Evolutionary conservation across 495 filamentous ascomycete species (phyloP), one percentile per base, ranked within the genome.

Genomic region (Lepidopterella palustris): DNA sequence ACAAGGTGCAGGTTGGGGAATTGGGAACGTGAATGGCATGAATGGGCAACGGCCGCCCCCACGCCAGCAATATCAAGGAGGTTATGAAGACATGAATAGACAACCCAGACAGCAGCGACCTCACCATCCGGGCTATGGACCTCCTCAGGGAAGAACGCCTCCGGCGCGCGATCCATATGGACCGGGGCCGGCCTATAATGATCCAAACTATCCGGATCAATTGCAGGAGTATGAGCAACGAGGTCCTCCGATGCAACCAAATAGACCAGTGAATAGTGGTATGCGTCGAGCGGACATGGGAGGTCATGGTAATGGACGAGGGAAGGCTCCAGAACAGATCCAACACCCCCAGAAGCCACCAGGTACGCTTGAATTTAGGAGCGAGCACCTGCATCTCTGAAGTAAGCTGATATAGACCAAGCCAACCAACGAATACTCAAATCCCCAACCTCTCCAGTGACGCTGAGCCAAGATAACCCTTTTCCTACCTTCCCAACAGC

Each of bases 401-500:
- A 18, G 20, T 18, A 18, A 40, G 11, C 52, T 63, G 32, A 63
- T 42, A 18, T n/a, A 13, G 9, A 24, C 56, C 63, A 52, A 69
- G 63, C 60, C 20, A 42, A 65, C 56, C 62, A 66, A 45, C 68
- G 72, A 48, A 54, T 72, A 10, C 53, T 71, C 11, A 60, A 69
- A 13, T 65, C 74, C 8, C 76, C 75, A 5, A 68, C 72, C 20
- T 75, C 72, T 21, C 79, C 83, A 8, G 76, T 78, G 10, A 75
- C 75, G 4, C 66, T 76, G 40, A 72, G 80, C n/a, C 86, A 81
- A 67, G 85, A 87, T 47, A 85, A 83, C 61, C 81, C 86, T 3
- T 90, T 88, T 59, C 84, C 87, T 11, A 75, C 79, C 1, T 88
- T 88, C 58, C 82, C 82, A 29, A 70, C 73, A 45, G 74, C 76